Conservation (phyloP, 257 asterid species). For the Leonotis leonurus region DNA sequence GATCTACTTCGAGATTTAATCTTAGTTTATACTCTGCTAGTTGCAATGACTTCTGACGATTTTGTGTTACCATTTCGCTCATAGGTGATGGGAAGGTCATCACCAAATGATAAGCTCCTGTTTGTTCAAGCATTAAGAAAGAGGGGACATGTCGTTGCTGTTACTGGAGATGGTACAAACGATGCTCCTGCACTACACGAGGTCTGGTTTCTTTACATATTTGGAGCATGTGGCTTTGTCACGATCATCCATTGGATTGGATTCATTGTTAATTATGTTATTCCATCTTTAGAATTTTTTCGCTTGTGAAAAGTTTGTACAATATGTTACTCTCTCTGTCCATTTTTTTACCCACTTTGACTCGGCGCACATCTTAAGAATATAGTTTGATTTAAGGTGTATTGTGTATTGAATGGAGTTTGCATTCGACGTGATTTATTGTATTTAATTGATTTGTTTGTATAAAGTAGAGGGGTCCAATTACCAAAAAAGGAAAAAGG, state of each 20-base stretch:
- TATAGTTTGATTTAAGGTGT: no score
- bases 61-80: slow-evolving; percentile 1
- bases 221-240: no score
- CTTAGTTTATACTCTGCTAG: neutral
- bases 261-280: neutral
- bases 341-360: no score
- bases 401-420: no score
- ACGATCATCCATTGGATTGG: neutral
- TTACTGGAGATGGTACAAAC: slow-evolving; percentile 98
- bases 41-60: neutral
- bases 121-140: slow-evolving; percentile 95
- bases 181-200: slow-evolving; percentile 99
- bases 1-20: neutral
- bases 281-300: neutral
- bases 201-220: slow-evolving; percentile 66
- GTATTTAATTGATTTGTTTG: no score
- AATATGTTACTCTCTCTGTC: neutral
- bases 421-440: no score
- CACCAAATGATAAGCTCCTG: slow-evolving; percentile 90
- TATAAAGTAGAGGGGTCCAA: no score
- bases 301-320: neutral
- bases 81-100: slow-evolving; percentile 99
- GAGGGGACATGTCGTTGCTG: slow-evolving; percentile 92
- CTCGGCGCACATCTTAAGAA: no score
- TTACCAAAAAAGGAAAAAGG: no score